A percentile compares a stretch with the other conserved stretches of the same genome.
Conservation (phyloP, 2,329 filamentous ascomycete genomes). For the Diaporthe citrichinensis region DNA sequence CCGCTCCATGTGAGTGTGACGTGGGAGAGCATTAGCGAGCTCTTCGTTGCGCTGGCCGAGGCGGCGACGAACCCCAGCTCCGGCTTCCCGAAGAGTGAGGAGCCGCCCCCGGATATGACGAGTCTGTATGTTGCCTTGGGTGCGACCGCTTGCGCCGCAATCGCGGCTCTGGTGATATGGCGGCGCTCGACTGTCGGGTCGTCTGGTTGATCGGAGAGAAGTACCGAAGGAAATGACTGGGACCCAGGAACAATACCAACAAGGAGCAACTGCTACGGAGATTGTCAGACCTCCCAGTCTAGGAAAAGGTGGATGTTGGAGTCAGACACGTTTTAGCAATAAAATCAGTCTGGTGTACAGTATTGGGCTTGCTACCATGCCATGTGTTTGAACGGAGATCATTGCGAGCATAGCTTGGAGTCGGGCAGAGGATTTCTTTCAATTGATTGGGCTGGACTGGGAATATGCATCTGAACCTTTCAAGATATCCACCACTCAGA, state of each 20-base stretch:
- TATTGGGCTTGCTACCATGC: neutral
- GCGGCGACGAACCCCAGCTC: constrained; percentile 90
- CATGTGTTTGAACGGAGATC: neutral
- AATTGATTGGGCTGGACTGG: neutral
- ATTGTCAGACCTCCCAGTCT: too few relatives aligned
- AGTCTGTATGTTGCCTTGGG: constrained; percentile 88
- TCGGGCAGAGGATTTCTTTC: constrained; percentile 17
- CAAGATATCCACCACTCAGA: neutral
- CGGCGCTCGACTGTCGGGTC: constrained; percentile 61
- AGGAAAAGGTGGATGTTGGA: neutral
- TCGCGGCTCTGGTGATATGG: constrained; percentile 77
- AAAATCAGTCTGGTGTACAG: neutral
- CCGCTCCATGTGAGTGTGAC: constrained; percentile 95
- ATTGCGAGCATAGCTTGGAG: constrained; percentile 33
- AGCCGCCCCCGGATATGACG: constrained; percentile 86
- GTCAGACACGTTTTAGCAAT: neutral
- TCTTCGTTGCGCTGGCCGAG: constrained; percentile 93
- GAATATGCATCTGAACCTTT: neutral
- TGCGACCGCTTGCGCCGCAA: constrained; percentile 75
- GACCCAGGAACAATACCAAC: too few relatives aligned
- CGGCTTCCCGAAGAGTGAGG: constrained; percentile 90
- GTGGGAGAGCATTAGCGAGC: constrained; percentile 93
- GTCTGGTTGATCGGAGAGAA: neutral
- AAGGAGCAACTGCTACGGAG: neutral
- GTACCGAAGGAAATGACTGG: neutral